Base-by-base conservation (phyloP, 441 rosid genomes). In the Jatropha podagrica region DNA sequence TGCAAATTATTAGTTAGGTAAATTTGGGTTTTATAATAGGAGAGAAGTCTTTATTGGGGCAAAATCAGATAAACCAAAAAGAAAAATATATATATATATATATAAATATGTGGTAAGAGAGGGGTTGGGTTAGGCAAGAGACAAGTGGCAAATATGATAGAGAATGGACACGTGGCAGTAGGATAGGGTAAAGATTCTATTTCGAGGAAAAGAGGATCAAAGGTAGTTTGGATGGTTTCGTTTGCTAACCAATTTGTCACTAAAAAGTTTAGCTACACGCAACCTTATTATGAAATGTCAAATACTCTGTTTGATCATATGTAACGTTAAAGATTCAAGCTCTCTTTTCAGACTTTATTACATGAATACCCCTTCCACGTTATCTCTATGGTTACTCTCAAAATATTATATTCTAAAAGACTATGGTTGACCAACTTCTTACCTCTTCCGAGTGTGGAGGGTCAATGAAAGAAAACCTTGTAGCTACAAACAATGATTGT, bases 191-290 rank as follows among this genome's bases (percentile, higher is more conserved):
- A 48, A 7, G 72, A 52, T 75, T 54, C 54, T 18, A 9, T 48
- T 63, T 38, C 55, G 65, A 38, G 10, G n/a, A 66, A 58, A 49
- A 63, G 18, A 27, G 27, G 4, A 77, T n/a, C 68, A 38, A 58
- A 81, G 72, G 71, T 75, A 17, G 75, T 67, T 77, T 80, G 80
- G 78, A 75, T 49, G 87, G 78, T 78, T 66, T 74, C 76, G 86
- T 61, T 84, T 75, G 84, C 85, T 76, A 76, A 83, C 85, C 82
- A 71, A 83, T 69, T 78, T 75, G 56, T 72, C 48, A 46, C 54
- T 55, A 61, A 56, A 2, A 1, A 52, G 74, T 82, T 78, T 83
- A 85, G 85, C 85, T 74, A 79, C 85, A 85, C 87, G 91, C 88
- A 89, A 89, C 80, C 78, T 79, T 11, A 2, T 64, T 74, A 67